phyloP scores from a whole-genome alignment of 2,329 filamentous ascomycete species.

The Didymella segeticola region DNA sequence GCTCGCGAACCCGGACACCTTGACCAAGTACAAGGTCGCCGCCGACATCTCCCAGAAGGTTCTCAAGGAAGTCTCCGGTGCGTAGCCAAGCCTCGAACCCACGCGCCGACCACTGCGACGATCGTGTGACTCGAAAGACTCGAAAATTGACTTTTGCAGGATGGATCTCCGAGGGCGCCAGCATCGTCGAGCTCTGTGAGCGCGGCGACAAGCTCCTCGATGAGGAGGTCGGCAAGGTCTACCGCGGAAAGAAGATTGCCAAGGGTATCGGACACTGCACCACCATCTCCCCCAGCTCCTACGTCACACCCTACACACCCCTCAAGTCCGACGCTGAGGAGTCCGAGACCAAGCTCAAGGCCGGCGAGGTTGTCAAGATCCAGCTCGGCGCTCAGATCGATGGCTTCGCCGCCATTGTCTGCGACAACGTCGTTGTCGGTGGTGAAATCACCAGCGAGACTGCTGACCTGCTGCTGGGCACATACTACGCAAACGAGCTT shows the following conservation, averaged over 20 bases:
- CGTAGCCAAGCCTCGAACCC: constrained; percentile 22
- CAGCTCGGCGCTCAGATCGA: constrained; percentile 99
- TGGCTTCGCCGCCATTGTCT: constrained; percentile 94
- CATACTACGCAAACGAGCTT: constrained; percentile 94
- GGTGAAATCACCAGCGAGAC: constrained; percentile 75
- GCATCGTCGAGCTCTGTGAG: constrained; percentile 93
- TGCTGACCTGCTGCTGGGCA: constrained; percentile 89
- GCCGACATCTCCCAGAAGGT: constrained; percentile 96
- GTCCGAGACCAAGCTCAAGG: constrained; percentile 78
- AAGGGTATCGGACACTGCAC: constrained; percentile 97
- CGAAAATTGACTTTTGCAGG: constrained; percentile 52
- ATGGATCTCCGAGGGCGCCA: constrained; percentile 81
- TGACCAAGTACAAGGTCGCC: constrained; percentile 99
- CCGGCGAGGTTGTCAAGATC: constrained; percentile 91
- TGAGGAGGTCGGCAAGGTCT: constrained; percentile 93
- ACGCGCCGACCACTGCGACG: constrained; percentile 9
- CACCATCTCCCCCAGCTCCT: constrained; percentile 91
- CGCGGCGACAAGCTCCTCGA: constrained; percentile 94
- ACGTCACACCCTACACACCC: constrained; percentile 96
- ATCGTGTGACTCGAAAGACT: constrained; percentile 19
- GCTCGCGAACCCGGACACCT: constrained; percentile 88
- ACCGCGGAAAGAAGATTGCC: constrained; percentile 94
- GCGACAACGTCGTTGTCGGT: constrained; percentile 83
- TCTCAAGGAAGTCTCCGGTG: constrained; percentile 78
- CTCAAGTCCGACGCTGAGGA: constrained; percentile 86